Evolutionary conservation across 306 rosid genomes (phyloP), one percentile per base, ranked within the genome.

Genomic region (Quillaja saponaria): DNA sequence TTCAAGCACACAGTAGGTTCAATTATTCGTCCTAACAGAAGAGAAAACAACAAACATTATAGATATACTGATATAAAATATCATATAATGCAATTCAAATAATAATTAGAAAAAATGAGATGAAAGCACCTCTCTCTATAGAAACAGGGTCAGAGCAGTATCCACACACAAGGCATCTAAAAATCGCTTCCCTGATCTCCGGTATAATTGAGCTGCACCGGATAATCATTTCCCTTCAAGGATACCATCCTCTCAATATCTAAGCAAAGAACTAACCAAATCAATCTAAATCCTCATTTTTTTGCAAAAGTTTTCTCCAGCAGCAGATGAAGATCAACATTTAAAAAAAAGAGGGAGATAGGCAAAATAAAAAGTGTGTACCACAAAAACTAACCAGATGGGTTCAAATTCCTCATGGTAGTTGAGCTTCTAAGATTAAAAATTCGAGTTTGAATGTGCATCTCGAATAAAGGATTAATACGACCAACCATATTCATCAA

Each of bases 231-330:
- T 50, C 99, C 99, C 70, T 89, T 92, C 78, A 89, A 7, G 0
- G 95, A 92, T 31, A 92, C 80, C 96, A 92, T 92, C 82, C 99
- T 84, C 85, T 92, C 99, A 70, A 92, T 83, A 68, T 92, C 99
- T 92, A 49, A 17, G 12, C 7, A 67, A 8, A 56, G 0, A 47
- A 44, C 17, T 10, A 35, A 34, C 21, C 44, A 4, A 49, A 66
- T 74, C 64, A 80, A 47, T 45, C 20, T 21, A 63, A 50, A 44
- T 28, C 17, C 39, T 42, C 63, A 25, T 55, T 38, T 55, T 38
- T 55, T 4, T 6, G 38, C 44, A 51, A 40, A n/a, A 19, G 41
- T 21, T 41, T 25, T 25, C 31, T 2, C 31, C 31, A 25, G 4
- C 31, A 25, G 35, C 45, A 66, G 3, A 8, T 13, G 19, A 17